Base-by-base conservation (phyloP, 2,329 filamentous ascomycete species). In the Talaromyces sp. region DNA sequence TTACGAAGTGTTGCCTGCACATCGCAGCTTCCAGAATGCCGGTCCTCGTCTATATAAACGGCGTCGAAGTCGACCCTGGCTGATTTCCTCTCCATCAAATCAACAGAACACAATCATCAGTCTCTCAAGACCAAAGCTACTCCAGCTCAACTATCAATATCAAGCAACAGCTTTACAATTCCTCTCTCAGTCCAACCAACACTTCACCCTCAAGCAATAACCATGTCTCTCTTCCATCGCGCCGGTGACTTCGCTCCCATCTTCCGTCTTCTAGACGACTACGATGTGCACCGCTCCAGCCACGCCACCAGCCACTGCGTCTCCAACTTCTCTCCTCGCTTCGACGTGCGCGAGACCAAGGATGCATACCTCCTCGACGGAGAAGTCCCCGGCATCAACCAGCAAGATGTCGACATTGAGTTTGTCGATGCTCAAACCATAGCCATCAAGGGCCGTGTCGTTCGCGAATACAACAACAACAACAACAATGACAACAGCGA, bases 401-500 rank as follows among this genome's bases (percentile, higher is more conserved):
- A 77, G 65, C 73, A 77, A 64, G 71, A 78, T 51, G 65, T 79
- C 30, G 70, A 73, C 59, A 76, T 79, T 60, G 75, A 77, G 60
- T 79, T 78, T 64, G 68, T 70, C 47, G 76, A 79, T 61, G 69
- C 73, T 22, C 71, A 76, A 32, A 79, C 75, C 15, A 66, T 80
- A 13, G 69, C 72, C 52, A 70, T 80, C 59, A 73, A 73, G 55
- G 77, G 77, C 22, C 68, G 68, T 27, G 66, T 69, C 22, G 75
- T 75, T 58, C 68, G 68, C 36, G 67, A 67, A 54, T 68, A 68
- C 61, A 58, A 67, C 53, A 25, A 15, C 8, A 25, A 15, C 8
- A 30, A 42, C 61, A 30, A 42, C 61, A 39, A 58, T 54, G 39
- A 63, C 28, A 63, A 64, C 39, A 30, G 15, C 39, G 33, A 59